Evolutionary conservation across 2,329 filamentous ascomycete genomes (phyloP), one percentile per base, ranked within the genome.

Genomic region (Macrophomina phaseolina): DNA sequence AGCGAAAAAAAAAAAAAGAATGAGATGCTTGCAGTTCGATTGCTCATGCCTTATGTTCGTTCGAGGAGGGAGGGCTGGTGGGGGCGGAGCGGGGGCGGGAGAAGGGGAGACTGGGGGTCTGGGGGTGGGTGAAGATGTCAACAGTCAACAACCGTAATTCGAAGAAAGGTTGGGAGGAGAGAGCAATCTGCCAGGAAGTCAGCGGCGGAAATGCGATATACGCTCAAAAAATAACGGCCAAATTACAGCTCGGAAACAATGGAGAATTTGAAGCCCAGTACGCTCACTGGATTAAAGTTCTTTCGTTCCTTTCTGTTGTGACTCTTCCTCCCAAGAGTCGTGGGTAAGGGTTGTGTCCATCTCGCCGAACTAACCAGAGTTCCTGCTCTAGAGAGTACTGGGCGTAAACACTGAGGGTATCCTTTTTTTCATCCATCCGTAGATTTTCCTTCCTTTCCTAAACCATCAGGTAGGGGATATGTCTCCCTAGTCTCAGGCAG

Each of bases 281-380:
- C 11, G 16, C 5, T 9, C 42, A 45, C 14, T 53, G 11, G 34
- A 53, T 34, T 8, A 30, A 51, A 18, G 52, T 3, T 23, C n/a
- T 28, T 51, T 51, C 14, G 9, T 36, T 53, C 7, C 8, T 34
- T 53, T 36, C 1, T 36, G 42, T 6, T 55, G 30, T 48, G n/a
- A 23, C 49, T 49, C 45, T 62, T 61, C 18, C 7, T 8, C 36
- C 9, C 28, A 8, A 45, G 23, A 23, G 23, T 23, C 23, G 23
- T 23, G 23, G 23, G 23, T 3, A 48, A 8, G 23, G 16, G 16
- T 46, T 38, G 28, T 32, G 55, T 62, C 32, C 58, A 16, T 62
- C 58, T 62, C 32, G 58, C 58, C 45, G 32, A 48, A 48, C 58
- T 62, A 32, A 49, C 45, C 58, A 62, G 58, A 49, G 58, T 34